Evolutionary conservation across 2,329 filamentous ascomycete genomes (phyloP), one percentile per base, ranked within the genome.

Genomic region (Gnomoniopsis sp.): DNA sequence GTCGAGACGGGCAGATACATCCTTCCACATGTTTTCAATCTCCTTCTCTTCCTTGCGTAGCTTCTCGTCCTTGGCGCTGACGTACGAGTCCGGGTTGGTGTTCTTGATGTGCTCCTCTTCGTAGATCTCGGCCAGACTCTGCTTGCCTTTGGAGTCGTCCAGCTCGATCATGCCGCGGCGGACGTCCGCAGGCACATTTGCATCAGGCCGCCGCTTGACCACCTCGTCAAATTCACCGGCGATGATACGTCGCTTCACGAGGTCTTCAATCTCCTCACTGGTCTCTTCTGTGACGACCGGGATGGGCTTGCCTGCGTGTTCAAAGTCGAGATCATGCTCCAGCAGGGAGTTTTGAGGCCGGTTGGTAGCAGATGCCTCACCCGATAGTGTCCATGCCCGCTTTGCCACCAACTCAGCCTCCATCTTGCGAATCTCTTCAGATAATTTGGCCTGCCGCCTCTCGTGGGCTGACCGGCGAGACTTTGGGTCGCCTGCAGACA

Each of bases 301-400:
- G 0, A 98, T 89, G 0, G 95, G 93, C 72, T 98, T 99, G 69
- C 95, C 95, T 22, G 91, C 86, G 67, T 96, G 87, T 75, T 99
- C 95, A 70, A 98, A 99, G 65, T 98, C 93, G 26, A 99, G 83
- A 67, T 98, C 92, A 75, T 98, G 87, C 70, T 98, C 93, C 1
- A 99, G 84, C 2, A 99, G 82, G 0, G 93, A 97, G 77, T 99
- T 98, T 55, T 91, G 71, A 0, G 95, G 95, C 38, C 95, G 85
- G 65, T 95, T 91, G 1, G 81, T 80, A 1, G 91, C 93, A 51
- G 86, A 83, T 4, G 93, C 93, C 79, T 99, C 95, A 69, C 95
- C 95, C 11, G 89, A 84, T 54, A 98, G 78, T 19, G 90, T 89
- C 95, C 95, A 99, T 68, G 93, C 86, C 59, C 92, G 88, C 75